Evolutionary conservation across 23 red algal genomes (phyloP), one percentile per base, ranked within the genome.

Genomic region (Gracilaria caudata): DNA sequence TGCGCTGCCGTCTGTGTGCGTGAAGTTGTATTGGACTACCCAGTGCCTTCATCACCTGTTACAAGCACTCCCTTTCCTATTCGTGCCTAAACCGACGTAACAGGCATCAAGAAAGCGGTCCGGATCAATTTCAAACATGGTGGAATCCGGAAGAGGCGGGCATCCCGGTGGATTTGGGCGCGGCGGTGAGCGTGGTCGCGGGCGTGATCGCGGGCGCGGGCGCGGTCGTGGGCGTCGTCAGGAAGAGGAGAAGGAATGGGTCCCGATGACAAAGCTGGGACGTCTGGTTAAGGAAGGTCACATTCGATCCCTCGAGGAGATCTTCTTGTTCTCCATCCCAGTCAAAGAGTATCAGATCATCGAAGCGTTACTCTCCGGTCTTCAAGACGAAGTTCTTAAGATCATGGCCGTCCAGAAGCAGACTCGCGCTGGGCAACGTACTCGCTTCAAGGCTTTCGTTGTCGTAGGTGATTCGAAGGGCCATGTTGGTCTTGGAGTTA

Each of bases 391-490:
- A 73, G 97, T 99, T 33, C 82, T 99, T 54, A 99, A 99, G 79
- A 99, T 99, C 84, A 99, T 96, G 92, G 88, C 97, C 19, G 93
- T 99, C 6, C 97, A 99, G 78, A 99, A 99, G 89, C 97, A 99
- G 79, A 99, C 97, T 7, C 93, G 93, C 47, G 97, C 97, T 29
- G 97, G 97, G 11, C 97, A 99, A 87, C 82, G 97, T 35, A 99
- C 97, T n/a, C 93, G 97, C 41, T 99, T 99, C 65, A 99, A 99
- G 84, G 97, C 97, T 21, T 95, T 99, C 63, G 97, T 99, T 25
- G 94, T 99, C 34, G 93, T 95, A 12, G 97, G 97, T 64, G 97
- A 99, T 66, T 93, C 77, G 26, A 95, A 95, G 51, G 97, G 97
- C 21, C 97, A 99, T 77, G 89, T 99, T 0, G 97, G 97, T 36